Evolutionary conservation across 257 asterid species (phyloP), one percentile per base, ranked within the genome.

Genomic region (Nicotiana tabacum): DNA sequence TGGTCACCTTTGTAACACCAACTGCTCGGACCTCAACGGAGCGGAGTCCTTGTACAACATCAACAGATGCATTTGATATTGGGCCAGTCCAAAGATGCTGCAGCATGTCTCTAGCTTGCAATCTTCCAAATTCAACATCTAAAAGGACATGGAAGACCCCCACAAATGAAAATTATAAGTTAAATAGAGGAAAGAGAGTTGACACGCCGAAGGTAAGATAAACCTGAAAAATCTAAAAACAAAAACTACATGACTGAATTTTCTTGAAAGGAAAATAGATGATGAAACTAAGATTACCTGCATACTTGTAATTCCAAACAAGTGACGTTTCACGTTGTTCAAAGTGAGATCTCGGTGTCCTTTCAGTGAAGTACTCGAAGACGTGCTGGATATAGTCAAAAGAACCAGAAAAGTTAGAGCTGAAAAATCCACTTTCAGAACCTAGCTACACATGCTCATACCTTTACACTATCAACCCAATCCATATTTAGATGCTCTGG

Each of bases 41-140:
- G 51, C 92, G 92, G 86, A 92, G 90, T 77, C 99, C 99, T 89
- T 96, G 98, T 86, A 92, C 98, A 80, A 96, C 98, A 82, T 96
- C 99, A 80, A 96, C 94, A 17, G 98, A 94, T 43, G 99, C 91
- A 88, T 96, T 96, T 18, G 98, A 94, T 85, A 94, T 91, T 17
- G 98, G 99, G 83, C 99, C 99, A 8, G 99, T 93, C 98, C 98
- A 94, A 4, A 96, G 97, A 91, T 96, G 99, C 90, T 96, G 99
- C 81, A 96, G 90, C 99, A 96, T 94, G 83, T 96, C 99, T 89
- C 98, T 93, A 76, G 99, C 99, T 92, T 96, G 99, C 90, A 96
- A 68, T 83, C 98, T 92, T 90, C 98, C 99, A 81, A 96, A 95
- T 87, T 95, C 98, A 81, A 92, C 85, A 89, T 95, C 98, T 95